These are phyloP conservation scores for Geotrichum siamense DNA, from an alignment of 1,139 yeast genomes.

Conservation along the genomic window DNA sequence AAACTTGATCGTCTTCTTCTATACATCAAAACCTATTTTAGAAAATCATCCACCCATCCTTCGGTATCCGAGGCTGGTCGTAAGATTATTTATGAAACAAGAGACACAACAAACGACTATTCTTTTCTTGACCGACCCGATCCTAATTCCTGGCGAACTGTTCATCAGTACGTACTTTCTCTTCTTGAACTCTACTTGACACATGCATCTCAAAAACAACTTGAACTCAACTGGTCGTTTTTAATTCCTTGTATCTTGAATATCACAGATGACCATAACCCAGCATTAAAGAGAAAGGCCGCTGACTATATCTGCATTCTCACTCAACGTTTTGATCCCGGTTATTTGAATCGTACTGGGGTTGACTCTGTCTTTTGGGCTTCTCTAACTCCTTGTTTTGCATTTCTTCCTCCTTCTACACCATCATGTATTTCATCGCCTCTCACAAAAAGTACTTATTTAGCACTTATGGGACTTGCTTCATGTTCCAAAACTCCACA, in stretches of 20 bases:
- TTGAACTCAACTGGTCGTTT: constrained; percentile 39
- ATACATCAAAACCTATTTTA: constrained; percentile 19
- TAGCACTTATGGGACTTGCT: constrained; percentile 23
- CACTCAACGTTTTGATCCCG: constrained; percentile 24
- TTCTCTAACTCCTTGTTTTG: constrained; percentile 37
- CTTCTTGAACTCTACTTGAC: constrained; percentile 34
- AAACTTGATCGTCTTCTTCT: background rate
- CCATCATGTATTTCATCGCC: constrained; percentile 28
- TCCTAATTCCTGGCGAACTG: constrained; percentile 33
- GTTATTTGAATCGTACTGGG: constrained; percentile 38
- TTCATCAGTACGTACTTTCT: constrained; percentile 26
- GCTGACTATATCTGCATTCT: constrained; percentile 34
- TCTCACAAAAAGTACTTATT: constrained; percentile 23
- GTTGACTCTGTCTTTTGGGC: constrained; percentile 41
- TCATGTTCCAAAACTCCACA: constrained; percentile 8
- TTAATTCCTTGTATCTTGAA: constrained; percentile 46
- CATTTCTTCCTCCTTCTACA: constrained; percentile 45
- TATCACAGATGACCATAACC: constrained; percentile 46
- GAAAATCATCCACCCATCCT: constrained; percentile 17
- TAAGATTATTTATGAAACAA: constrained; percentile 12
- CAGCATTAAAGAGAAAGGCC: constrained; percentile 41
- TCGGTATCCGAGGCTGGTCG: constrained; percentile 22
- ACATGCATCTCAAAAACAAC: constrained; percentile 20
- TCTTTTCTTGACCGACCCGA: constrained; percentile 6
- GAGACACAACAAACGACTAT: background rate